phyloP scores from a whole-genome alignment of 495 filamentous ascomycete genomes.

The Tetracladium marchalianum region DNA sequence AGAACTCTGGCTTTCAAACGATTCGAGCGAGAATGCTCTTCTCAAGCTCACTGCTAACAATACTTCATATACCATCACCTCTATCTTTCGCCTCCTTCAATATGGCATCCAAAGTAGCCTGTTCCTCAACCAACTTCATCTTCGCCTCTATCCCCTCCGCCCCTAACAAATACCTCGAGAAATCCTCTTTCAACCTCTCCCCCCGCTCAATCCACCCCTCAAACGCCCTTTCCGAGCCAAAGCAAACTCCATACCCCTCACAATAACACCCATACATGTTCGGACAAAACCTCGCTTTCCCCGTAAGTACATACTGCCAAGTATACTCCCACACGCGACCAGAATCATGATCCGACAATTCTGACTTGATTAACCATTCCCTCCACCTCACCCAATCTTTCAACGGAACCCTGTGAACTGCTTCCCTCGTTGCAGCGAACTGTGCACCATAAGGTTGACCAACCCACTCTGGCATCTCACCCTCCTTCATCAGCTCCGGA shows the following conservation, averaged over 20 bases:
- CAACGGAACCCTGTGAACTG: constrained; percentile 32
- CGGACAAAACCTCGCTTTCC: constrained; percentile 49
- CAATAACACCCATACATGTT: constrained; percentile 63
- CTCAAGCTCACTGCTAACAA: too few relatives aligned
- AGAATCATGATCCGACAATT: constrained; percentile 41
- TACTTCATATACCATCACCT: too few relatives aligned
- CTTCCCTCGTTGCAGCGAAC: constrained; percentile 42
- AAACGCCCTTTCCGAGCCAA: constrained; percentile 46
- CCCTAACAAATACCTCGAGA: too few relatives aligned
- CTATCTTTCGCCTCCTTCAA: too few relatives aligned
- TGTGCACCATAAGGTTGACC: constrained; percentile 51
- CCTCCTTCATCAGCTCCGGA: constrained; percentile 25
- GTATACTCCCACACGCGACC: constrained; percentile 56
- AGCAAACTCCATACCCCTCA: constrained; percentile 73
- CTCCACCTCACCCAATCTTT: constrained; percentile 39
- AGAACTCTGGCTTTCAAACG: too few relatives aligned
- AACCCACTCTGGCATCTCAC: constrained; percentile 36
- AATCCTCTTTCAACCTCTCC: constrained; percentile 25
- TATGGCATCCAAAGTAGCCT: too few relatives aligned
- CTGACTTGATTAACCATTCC: constrained; percentile 47
- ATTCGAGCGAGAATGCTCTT: too few relatives aligned
- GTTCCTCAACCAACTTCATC: too few relatives aligned
- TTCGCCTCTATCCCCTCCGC: too few relatives aligned
- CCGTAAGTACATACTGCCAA: constrained; percentile 54
- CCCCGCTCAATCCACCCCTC: constrained; percentile 30